Evolutionary conservation across 1,284 basidiomycete genomes (phyloP).

Genomic region (Malassezia restricta): DNA sequence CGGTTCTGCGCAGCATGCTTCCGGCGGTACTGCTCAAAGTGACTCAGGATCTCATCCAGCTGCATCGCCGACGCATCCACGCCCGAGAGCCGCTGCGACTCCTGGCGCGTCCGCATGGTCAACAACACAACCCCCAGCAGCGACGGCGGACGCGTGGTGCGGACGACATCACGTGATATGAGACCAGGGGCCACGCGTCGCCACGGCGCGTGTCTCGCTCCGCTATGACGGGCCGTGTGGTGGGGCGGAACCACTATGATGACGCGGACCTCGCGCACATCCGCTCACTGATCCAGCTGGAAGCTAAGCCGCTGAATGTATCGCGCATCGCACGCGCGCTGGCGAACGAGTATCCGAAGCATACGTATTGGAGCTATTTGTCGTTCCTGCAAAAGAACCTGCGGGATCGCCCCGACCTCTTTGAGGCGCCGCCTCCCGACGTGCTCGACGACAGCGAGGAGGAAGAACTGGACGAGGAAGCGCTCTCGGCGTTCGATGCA

Average conservation of each 20-base stretch:
- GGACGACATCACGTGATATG: background rate
- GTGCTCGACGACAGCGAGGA: slow-evolving; percentile 6
- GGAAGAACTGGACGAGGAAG: slow-evolving; percentile 11
- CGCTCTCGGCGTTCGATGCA: slow-evolving; percentile 5
- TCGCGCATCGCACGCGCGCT: slow-evolving; percentile 21
- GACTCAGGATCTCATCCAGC: slow-evolving; percentile 36
- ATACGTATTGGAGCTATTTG: slow-evolving; percentile 24
- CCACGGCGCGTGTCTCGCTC: too few species aligned
- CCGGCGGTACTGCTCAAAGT: slow-evolving; percentile 35
- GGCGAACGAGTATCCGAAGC: slow-evolving; percentile 14
- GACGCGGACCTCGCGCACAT: slow-evolving; percentile 13
- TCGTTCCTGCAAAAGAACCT: slow-evolving; percentile 24
- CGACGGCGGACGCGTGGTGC: background rate
- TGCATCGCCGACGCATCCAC: slow-evolving; percentile 12
- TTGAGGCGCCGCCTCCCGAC: background rate
- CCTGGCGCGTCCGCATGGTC: slow-evolving; percentile 13
- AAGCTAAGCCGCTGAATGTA: slow-evolving; percentile 20
- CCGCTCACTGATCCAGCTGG: slow-evolving; percentile 18
- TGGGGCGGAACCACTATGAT: background rate
- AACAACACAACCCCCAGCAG: background rate
- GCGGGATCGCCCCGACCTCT: background rate
- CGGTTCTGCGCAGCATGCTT: slow-evolving; percentile 44
- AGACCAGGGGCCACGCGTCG: too few species aligned
- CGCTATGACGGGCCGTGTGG: too few species aligned
- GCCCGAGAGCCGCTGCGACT: slow-evolving; percentile 15